These are phyloP conservation scores for Solanum sitiens DNA, from an alignment of 257 asterid genomes.

Conservation along the genomic window DNA sequence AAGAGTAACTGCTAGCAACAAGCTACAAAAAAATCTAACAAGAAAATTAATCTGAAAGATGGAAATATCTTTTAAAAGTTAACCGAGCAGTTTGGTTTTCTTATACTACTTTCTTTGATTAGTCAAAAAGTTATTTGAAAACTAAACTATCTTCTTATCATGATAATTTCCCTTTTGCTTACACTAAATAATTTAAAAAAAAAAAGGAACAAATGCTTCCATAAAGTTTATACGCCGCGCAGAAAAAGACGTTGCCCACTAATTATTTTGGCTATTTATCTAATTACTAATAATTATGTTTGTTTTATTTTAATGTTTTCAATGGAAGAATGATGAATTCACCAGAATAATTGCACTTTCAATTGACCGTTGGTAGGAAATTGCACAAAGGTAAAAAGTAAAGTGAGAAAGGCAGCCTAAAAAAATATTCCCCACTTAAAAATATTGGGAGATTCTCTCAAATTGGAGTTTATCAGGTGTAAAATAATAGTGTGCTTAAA, in stretches of 20 bases:
- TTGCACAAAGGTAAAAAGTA: not conserved
- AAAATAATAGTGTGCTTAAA: not conserved
- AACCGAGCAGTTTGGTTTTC: not conserved
- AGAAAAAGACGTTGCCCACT: not conserved
- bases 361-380: not conserved
- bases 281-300: not conserved
- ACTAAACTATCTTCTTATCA: not conserved
- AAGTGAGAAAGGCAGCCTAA: not conserved
- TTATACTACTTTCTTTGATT: not conserved
- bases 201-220: not conserved
- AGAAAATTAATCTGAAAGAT: not conserved
- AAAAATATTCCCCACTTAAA: not conserved
- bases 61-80: not conserved
- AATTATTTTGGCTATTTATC: not conserved
- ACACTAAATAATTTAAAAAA: not conserved
- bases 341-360: not conserved
- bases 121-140: not conserved
- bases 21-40: not conserved
- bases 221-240: not conserved
- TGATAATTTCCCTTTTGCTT: not conserved
- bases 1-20: not conserved
- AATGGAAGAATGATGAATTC: not conserved
- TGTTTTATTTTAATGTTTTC: not conserved
- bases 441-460: not conserved
- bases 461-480: not conserved